Percentiles rank a stretch among this genome's conserved stretches.
phyloP scores from a whole-genome alignment of 805 yeast species.

The Metschnikowia gruessii region DNA sequence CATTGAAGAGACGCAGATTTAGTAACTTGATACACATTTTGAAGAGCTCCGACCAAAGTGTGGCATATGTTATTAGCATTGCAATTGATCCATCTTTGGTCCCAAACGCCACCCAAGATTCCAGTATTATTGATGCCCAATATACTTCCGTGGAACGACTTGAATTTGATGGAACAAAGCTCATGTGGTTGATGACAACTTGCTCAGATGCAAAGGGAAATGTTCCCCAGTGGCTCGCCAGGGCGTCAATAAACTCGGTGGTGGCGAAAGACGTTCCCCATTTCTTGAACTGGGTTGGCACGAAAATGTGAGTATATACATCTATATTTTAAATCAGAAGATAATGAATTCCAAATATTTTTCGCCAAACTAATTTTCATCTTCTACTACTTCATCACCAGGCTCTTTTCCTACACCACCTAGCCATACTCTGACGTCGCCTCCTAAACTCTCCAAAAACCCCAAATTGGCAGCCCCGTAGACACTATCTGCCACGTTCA shows the following conservation, averaged over 20 bases:
- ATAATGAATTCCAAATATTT: too few species aligned
- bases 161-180: slow-evolving; percentile 19
- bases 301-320: background rate
- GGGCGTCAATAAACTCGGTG: slow-evolving; percentile 29
- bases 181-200: slow-evolving; percentile 41
- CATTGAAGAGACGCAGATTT: slow-evolving; percentile 35
- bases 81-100: slow-evolving; percentile 31
- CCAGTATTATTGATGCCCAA: slow-evolving; percentile 27
- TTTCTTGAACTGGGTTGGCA: slow-evolving; percentile 31
- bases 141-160: slow-evolving; percentile 39
- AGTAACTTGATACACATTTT: slow-evolving; percentile 35
- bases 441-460: slow-evolving; percentile 41
- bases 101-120: slow-evolving; percentile 12
- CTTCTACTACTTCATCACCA: background rate
- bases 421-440: slow-evolving; percentile 42
- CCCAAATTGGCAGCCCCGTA: slow-evolving; percentile 34
- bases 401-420: slow-evolving; percentile 23
- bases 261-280: slow-evolving; percentile 42
- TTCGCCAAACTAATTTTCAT: too few species aligned
- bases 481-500: slow-evolving; percentile 24
- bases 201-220: slow-evolving; percentile 39
- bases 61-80: slow-evolving; percentile 33
- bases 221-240: slow-evolving; percentile 38
- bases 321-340: too few species aligned
- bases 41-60: slow-evolving; percentile 16